A percentile compares a stretch with the other conserved stretches of the same genome.
These are phyloP conservation scores for Gilbertella persicaria DNA, from an alignment of 371 early-diverging fungal genomes.

Conservation along the genomic window DNA sequence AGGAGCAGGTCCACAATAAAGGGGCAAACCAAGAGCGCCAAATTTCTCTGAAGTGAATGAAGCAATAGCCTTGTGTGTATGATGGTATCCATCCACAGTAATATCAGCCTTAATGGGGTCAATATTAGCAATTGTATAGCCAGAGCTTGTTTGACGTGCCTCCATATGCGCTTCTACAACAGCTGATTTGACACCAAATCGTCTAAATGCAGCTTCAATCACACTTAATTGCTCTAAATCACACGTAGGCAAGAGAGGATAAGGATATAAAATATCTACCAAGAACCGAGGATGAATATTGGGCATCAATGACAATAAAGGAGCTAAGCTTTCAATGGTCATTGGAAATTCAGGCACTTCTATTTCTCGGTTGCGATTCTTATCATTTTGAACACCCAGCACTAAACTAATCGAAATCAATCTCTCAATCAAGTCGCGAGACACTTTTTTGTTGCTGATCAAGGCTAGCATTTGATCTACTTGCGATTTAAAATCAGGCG, in stretches of 20 bases:
- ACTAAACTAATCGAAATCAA: slow-evolving; percentile 67
- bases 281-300: slow-evolving; percentile 58
- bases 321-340: slow-evolving; percentile 58
- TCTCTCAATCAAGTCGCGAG: slow-evolving; percentile 51
- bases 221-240: slow-evolving; percentile 64
- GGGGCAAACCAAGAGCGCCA: slow-evolving; percentile 33
- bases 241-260: slow-evolving; percentile 62
- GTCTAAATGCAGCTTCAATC: slow-evolving; percentile 68
- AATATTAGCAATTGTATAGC: slow-evolving; percentile 52
- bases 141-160: slow-evolving; percentile 57
- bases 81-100: slow-evolving; percentile 38
- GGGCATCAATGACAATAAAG: slow-evolving; percentile 52
- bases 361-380: slow-evolving; percentile 45
- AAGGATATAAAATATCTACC: slow-evolving; percentile 72
- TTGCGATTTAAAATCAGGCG: slow-evolving; percentile 65
- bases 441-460: slow-evolving; percentile 27
- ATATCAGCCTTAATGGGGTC: slow-evolving; percentile 24
- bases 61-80: slow-evolving; percentile 40
- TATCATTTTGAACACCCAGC: slow-evolving; percentile 52
- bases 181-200: slow-evolving; percentile 66
- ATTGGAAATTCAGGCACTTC: slow-evolving; percentile 75
- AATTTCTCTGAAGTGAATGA: slow-evolving; percentile 41
- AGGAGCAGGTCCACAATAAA: slow-evolving; percentile 54
- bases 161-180: slow-evolving; percentile 47
- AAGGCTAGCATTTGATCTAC: slow-evolving; percentile 50